Evolutionary conservation across 768 basidiomycete species (phyloP).

Genomic region (Strobilomyces echinocephalus): DNA sequence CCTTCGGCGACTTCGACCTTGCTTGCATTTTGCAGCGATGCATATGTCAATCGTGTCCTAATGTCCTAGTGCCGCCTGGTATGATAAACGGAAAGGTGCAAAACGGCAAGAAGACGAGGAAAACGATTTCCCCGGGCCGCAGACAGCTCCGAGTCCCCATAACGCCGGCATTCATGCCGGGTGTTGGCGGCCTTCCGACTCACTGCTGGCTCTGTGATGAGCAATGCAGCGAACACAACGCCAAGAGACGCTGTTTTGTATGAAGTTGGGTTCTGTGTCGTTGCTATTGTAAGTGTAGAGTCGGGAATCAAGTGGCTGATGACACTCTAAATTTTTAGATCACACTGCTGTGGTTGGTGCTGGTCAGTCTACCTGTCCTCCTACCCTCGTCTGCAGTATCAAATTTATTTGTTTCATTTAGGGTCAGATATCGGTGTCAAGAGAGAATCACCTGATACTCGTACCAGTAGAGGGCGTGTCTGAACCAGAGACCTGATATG

Average conservation of each 20-base stretch:
- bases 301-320: background rate
- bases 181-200: too few species aligned
- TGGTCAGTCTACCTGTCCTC: slow-evolving; percentile 30
- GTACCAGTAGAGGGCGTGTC: slow-evolving; percentile 34
- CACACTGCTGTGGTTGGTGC: slow-evolving; percentile 44
- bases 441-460: slow-evolving; percentile 39
- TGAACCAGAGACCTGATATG: too few species aligned
- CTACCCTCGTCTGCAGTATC: background rate
- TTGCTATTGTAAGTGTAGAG: slow-evolving; percentile 35
- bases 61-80: slow-evolving; percentile 48
- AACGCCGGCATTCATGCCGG: too few species aligned
- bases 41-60: too few species aligned
- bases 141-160: too few species aligned
- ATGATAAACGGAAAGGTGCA: slow-evolving; percentile 41
- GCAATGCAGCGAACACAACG: too few species aligned
- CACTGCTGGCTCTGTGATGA: too few species aligned
- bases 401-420: slow-evolving; percentile 13
- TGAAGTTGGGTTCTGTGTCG: slow-evolving; percentile 37
- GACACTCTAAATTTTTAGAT: slow-evolving; percentile 28
- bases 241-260: too few species aligned
- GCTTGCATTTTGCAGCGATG: too few species aligned
- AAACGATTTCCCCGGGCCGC: too few species aligned
- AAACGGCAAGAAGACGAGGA: too few species aligned
- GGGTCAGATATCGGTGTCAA: slow-evolving; percentile 48
- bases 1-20: too few species aligned